Conservation (phyloP, 108 stramenopile genomes). For the Nitzschia palea region DNA sequence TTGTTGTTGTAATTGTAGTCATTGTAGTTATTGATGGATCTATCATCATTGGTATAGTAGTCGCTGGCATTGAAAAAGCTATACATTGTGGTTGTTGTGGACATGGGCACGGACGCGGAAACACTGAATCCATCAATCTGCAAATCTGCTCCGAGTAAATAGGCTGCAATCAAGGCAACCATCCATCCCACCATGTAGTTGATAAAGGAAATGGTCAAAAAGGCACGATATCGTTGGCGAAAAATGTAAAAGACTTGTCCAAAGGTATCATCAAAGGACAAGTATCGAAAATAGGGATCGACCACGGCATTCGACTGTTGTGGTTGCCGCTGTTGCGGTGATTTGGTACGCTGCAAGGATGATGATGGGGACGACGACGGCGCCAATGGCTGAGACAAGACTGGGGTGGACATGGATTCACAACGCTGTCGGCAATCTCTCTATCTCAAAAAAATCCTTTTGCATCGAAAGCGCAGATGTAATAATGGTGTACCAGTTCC, state of each 20-base stretch:
- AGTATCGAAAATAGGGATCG: background rate
- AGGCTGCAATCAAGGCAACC: background rate
- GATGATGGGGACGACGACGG: background rate
- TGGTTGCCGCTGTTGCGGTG: background rate
- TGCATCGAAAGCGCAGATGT: no score
- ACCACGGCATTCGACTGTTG: background rate
- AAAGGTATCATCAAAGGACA: background rate
- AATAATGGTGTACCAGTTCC: no score
- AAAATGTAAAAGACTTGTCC: slow-evolving; percentile 2
- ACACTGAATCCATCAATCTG: slow-evolving; percentile 14
- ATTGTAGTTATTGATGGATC: no score
- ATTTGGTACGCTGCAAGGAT: background rate
- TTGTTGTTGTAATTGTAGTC: no score
- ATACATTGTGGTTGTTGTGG: no score
- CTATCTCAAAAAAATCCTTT: no score
- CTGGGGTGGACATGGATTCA: no score
- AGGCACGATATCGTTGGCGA: background rate
- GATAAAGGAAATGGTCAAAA: background rate
- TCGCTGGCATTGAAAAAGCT: no score
- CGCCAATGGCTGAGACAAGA: no score
- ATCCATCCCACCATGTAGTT: slow-evolving; percentile 2
- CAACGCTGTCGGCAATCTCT: no score
- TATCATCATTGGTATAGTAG: no score
- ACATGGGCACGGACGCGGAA: no score
- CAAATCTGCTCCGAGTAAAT: slow-evolving; percentile 1